Conservation (phyloP, 495 filamentous ascomycete genomes). For the Apiosordaria backusii region DNA sequence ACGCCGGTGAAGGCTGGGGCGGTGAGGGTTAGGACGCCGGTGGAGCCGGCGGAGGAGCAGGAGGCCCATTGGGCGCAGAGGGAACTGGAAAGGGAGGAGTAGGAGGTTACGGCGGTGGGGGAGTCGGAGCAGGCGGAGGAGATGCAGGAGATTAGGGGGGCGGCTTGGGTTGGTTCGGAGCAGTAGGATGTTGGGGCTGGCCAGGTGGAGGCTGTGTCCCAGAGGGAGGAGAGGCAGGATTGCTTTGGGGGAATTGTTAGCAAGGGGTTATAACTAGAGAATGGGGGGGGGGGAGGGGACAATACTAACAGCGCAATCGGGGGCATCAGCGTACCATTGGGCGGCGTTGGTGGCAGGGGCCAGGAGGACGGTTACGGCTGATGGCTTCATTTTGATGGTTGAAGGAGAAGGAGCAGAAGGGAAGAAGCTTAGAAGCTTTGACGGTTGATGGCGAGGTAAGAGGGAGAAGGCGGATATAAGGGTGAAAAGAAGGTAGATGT, state of each 20-base stretch:
- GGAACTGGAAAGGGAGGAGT: constrained; percentile 39
- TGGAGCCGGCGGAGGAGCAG: constrained; percentile 39
- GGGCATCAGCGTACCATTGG: constrained; percentile 42
- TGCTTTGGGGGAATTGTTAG: constrained; percentile 16
- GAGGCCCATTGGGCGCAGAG: constrained; percentile 38
- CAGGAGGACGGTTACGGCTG: constrained; percentile 17
- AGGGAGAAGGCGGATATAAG: neutral
- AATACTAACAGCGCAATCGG: constrained; percentile 32
- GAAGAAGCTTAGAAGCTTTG: no score
- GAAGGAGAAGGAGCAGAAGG: neutral
- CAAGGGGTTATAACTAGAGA: neutral
- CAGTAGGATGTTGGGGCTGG: constrained; percentile 46
- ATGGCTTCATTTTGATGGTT: constrained; percentile 20
- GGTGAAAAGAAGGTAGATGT: neutral
- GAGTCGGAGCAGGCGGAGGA: constrained; percentile 37
- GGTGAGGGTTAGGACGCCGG: constrained; percentile 41
- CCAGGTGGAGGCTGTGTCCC: constrained; percentile 35
- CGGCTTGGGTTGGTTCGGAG: constrained; percentile 30
- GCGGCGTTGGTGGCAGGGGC: constrained; percentile 16
- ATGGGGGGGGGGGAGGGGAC: neutral
- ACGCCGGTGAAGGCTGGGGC: constrained; percentile 39
- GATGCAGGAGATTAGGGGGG: constrained; percentile 37
- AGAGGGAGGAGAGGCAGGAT: constrained; percentile 43
- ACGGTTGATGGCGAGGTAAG: no score
- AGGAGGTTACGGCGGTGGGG: constrained; percentile 38